phyloP scores from a whole-genome alignment of 1,284 basidiomycete genomes.

The Marasmius fiardii region DNA sequence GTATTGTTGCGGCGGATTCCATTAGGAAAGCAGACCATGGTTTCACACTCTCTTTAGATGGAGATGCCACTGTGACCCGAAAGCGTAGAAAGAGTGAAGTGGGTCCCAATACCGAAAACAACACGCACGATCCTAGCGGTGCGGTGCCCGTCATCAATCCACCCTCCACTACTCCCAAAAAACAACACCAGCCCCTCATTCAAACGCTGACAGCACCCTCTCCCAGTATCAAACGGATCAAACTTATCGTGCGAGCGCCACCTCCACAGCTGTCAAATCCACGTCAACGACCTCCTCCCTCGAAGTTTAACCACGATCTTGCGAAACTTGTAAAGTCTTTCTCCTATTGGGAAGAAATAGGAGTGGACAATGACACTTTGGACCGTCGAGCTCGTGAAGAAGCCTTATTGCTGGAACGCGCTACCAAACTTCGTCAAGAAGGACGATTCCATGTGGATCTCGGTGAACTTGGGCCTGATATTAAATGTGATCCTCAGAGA shows the following conservation, averaged over 20 bases:
- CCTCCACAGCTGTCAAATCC: conserved; percentile 63
- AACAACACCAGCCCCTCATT: conserved; percentile 22
- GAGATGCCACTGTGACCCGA: conserved; percentile 11
- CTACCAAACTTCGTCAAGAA: conserved; percentile 43
- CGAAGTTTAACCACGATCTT: conserved; percentile 54
- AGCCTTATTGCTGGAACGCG: conserved; percentile 49
- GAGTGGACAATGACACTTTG: conserved; percentile 41
- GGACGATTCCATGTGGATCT: conserved; percentile 18
- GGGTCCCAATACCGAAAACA: neutral
- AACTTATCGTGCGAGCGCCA: conserved; percentile 66
- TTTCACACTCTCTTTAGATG: neutral
- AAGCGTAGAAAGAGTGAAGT: conserved; percentile 25
- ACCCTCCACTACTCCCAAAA: conserved; percentile 23
- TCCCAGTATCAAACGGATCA: conserved; percentile 51
- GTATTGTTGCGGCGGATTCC: neutral
- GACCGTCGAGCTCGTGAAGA: conserved; percentile 45
- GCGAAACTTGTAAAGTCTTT: conserved; percentile 60
- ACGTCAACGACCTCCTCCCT: conserved; percentile 54
- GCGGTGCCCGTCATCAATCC: neutral
- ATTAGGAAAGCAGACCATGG: neutral
- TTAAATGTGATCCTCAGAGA: neutral
- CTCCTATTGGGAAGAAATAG: conserved; percentile 43
- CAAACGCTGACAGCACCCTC: conserved; percentile 10
- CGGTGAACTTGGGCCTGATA: neutral
- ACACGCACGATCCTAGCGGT: conserved; percentile 4